phyloP scores from a whole-genome alignment of 2,329 filamentous ascomycete genomes.

The Aspergillus tanneri region DNA sequence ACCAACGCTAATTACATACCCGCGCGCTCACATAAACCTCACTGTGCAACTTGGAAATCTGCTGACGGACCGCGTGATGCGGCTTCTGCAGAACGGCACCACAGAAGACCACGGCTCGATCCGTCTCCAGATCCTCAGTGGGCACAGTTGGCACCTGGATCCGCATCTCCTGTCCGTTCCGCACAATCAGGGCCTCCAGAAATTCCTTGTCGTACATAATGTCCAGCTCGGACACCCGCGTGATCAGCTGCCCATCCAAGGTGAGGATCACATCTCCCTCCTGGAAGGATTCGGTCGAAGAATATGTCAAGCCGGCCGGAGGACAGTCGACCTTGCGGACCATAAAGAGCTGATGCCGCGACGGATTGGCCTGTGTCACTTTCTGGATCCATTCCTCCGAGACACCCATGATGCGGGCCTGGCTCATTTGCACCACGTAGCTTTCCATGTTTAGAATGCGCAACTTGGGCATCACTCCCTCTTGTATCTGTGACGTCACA shows the following conservation, averaged over 20 bases:
- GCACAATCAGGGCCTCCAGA: slow-evolving; percentile 81
- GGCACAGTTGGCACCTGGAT: slow-evolving; percentile 81
- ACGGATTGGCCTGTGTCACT: slow-evolving; percentile 82
- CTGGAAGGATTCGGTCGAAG: slow-evolving; percentile 62
- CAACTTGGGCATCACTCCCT: slow-evolving; percentile 73
- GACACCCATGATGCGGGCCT: slow-evolving; percentile 95
- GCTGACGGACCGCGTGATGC: slow-evolving; percentile 93
- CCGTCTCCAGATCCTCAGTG: slow-evolving; percentile 87
- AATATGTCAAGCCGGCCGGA: slow-evolving; percentile 40
- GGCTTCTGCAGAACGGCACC: slow-evolving; percentile 90
- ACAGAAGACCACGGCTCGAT: slow-evolving; percentile 90
- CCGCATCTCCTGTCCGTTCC: slow-evolving; percentile 74
- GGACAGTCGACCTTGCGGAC: slow-evolving; percentile 81
- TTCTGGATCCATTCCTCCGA: slow-evolving; percentile 93
- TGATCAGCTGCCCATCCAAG: slow-evolving; percentile 88
- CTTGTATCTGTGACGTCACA: slow-evolving; percentile 81
- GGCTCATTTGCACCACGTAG: slow-evolving; percentile 92
- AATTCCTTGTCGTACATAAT: slow-evolving; percentile 89
- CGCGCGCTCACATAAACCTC: slow-evolving; percentile 94
- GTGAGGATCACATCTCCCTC: slow-evolving; percentile 93
- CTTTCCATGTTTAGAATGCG: slow-evolving; percentile 93
- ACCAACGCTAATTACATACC: no score
- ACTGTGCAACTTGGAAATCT: slow-evolving; percentile 93
- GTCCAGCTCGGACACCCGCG: slow-evolving; percentile 87
- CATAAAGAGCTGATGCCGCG: slow-evolving; percentile 97